Base-by-base conservation (phyloP, 2,329 filamentous ascomycete genomes). In the Stromatinia cepivora region DNA sequence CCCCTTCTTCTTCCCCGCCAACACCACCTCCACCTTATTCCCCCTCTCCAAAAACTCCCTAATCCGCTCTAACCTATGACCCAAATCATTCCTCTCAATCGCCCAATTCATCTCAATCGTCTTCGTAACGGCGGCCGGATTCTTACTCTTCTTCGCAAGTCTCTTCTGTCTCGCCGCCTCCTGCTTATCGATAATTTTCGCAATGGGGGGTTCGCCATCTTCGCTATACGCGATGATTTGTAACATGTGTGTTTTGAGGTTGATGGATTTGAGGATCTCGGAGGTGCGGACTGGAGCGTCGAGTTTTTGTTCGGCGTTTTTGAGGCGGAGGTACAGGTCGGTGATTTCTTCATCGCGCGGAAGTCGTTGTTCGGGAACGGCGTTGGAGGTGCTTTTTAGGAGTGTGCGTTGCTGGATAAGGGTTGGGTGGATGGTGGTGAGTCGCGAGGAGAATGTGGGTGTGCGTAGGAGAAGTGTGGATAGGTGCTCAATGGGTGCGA, bases 31-130 rank as follows among this genome's bases (percentile, higher is more conserved):
- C 28, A 97, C 92, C 77, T 85, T 88, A 78, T 86, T 85, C 0
- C 93, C 93, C 79, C 92, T 92, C 11, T 79, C 81, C 77, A 97
- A 77, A 77, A 97, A 97, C 67, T 81, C 84, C 71, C 81, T 81
- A 75, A 94, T 79, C 81, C 88, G 87, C 76, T 86, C 86, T 79
- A 95, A 78, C 77, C 90, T 87, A 78, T 92, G 89, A n/a, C 81
- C 81, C 66, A 97, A 79, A 81, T 97, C 94, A 77, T 94, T 86
- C 17, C 80, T 77, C 71, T 88, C 89, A 76, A 97, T 96, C 46
- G 90, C 89, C 94, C 94, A 98, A 79, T 93, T 94, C 75, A 98
- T 75, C 81, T 97, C 94, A n/a, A 97, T 79, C 77, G 90, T 90
- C 81, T 97, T 97, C 22, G 80, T 77, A 73, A 82, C 84, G 48